Evolutionary conservation across 257 asterid species (phyloP).

Genomic region (Avicennia marina): DNA sequence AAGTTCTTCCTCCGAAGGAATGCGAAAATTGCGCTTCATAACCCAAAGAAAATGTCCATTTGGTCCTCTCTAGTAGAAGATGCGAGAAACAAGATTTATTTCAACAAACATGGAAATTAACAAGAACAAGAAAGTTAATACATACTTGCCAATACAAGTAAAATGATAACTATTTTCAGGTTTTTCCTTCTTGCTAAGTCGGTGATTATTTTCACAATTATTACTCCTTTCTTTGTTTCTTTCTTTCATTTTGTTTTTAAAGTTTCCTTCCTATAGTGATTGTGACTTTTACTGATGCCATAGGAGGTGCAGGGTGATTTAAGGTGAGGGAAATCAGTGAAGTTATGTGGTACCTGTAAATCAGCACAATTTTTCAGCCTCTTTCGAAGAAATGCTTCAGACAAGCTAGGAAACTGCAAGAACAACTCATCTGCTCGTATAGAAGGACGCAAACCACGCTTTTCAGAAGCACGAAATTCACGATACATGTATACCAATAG

Average conservation of each 20-base stretch:
- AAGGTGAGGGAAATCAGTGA: neutral
- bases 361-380: constrained; percentile 83
- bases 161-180: neutral
- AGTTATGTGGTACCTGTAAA: constrained; percentile 57
- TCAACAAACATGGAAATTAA: constrained; percentile 7
- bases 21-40: constrained; percentile 81
- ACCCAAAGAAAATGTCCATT: constrained; percentile 76
- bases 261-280: neutral
- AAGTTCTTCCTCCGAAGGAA: constrained; percentile 93
- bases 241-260: neutral
- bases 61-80: constrained; percentile 58
- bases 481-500: constrained; percentile 81
- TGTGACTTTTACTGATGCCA: no score
- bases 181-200: neutral
- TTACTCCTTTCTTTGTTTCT: neutral
- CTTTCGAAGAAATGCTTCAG: constrained; percentile 81
- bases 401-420: constrained; percentile 71
- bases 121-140: constrained; percentile 15
- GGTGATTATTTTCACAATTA: neutral
- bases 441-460: constrained; percentile 79
- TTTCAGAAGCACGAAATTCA: constrained; percentile 77
- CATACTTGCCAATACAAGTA: constrained; percentile 5
- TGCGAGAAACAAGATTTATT: constrained; percentile 14
- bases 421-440: constrained; percentile 77
- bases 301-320: neutral